phyloP scores from a whole-genome alignment of 345 rosid species.

The Fremontodendron californicum region DNA sequence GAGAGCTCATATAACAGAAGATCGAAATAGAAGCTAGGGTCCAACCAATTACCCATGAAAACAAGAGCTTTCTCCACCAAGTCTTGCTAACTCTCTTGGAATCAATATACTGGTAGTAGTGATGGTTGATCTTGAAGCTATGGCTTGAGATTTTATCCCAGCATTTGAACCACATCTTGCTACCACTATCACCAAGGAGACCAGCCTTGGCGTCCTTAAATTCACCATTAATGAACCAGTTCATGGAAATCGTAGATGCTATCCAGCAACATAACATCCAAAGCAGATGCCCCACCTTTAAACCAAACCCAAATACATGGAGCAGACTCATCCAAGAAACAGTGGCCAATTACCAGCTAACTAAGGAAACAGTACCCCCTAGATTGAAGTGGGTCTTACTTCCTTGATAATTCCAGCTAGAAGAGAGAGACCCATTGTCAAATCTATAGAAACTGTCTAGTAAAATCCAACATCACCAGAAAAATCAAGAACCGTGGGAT shows the following conservation, averaged over 20 bases:
- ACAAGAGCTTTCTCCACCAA: constrained; percentile 62
- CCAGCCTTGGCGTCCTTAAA: constrained; percentile 44
- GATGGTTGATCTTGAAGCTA: constrained; percentile 51
- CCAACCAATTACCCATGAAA: constrained; percentile 62
- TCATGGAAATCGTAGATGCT: constrained; percentile 49
- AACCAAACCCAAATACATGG: constrained; percentile 70
- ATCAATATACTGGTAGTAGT: constrained; percentile 50
- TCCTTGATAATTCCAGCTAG: constrained; percentile 31
- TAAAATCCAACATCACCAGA: constrained; percentile 35
- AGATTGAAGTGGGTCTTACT: constrained; percentile 26
- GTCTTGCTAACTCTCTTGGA: constrained; percentile 49
- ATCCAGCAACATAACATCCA: constrained; percentile 90
- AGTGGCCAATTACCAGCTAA: constrained; percentile 28
- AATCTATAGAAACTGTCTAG: constrained; percentile 38
- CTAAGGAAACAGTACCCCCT: constrained; percentile 26
- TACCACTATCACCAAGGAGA: constrained; percentile 50
- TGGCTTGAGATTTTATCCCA: constrained; percentile 52
- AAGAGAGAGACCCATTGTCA: constrained; percentile 30
- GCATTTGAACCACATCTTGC: constrained; percentile 51
- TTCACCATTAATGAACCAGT: constrained; percentile 57
- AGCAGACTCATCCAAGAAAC: constrained; percentile 72
- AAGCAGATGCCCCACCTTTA: constrained; percentile 75
- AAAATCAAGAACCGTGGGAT: constrained; percentile 26
- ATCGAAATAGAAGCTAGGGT: constrained; percentile 40
- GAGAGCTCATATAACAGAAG: constrained; percentile 62